phyloP scores from a whole-genome alignment of 2,329 filamentous ascomycete species.

The Cordyceps fumosorosea region DNA sequence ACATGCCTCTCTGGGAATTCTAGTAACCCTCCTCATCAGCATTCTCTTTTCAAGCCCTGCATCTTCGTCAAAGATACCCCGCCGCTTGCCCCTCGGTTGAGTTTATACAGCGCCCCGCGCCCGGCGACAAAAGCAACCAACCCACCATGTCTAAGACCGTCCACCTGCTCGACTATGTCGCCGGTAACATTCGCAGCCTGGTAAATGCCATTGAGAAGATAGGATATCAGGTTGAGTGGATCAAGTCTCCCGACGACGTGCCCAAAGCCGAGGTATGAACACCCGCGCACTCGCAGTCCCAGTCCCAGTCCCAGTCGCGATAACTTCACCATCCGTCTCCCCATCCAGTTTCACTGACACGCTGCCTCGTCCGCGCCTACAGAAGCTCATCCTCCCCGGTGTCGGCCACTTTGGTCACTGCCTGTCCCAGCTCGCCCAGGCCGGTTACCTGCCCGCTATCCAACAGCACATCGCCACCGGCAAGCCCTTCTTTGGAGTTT shows the following conservation, averaged over 20 bases:
- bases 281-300: neutral
- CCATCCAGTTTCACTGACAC: neutral
- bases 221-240: conserved; percentile 89
- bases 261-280: conserved; percentile 67
- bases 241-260: conserved; percentile 78
- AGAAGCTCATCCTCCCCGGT: conserved; percentile 92
- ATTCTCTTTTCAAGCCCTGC: neutral
- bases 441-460: conserved; percentile 79
- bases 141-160: conserved; percentile 60
- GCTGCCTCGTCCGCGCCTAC: conserved; percentile 11
- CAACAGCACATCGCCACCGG: conserved; percentile 74
- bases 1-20: neutral
- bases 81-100: conserved; percentile 7
- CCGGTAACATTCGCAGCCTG: conserved; percentile 90
- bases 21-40: neutral
- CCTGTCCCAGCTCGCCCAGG: conserved; percentile 71
- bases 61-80: neutral
- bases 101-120: neutral
- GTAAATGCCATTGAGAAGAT: conserved; percentile 97
- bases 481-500: conserved; percentile 98
- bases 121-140: neutral
- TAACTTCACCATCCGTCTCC: neutral
- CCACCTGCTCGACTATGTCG: conserved; percentile 80
- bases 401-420: conserved; percentile 98
- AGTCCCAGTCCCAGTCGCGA: neutral